Percentiles rank a stretch among this genome's conserved stretches.
Evolutionary conservation across 257 asterid genomes (phyloP).

Genomic region (Buddleja alternifolia): DNA sequence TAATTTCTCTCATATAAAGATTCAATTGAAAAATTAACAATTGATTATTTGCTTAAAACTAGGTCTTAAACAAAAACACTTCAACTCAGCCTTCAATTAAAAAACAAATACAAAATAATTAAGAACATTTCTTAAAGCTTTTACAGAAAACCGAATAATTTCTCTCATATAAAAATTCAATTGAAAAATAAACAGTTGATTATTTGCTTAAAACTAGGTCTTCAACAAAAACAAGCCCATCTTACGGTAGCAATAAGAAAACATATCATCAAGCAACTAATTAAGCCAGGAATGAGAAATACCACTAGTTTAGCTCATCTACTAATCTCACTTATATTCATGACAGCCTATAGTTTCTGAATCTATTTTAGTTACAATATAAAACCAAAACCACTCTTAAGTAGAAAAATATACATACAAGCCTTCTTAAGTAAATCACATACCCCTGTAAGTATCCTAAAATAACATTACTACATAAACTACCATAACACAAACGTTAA

Average conservation of each 20-base stretch:
- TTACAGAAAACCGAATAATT: not conserved
- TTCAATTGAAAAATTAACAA: no score
- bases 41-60: no score
- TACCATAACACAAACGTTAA: not conserved
- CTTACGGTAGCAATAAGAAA: no score
- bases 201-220: no score
- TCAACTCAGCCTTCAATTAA: conserved; percentile 66
- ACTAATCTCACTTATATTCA: not conserved
- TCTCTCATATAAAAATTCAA: not conserved
- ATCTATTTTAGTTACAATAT: not conserved
- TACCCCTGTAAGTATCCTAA: not conserved
- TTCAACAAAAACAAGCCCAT: not conserved
- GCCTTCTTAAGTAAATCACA: not conserved
- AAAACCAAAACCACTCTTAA: not conserved
- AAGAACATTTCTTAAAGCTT: not conserved
- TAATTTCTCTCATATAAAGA: not conserved
- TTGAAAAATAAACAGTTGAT: not conserved
- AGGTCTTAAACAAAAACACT: no score
- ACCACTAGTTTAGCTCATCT: not conserved
- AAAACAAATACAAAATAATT: not conserved
- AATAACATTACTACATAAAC: not conserved
- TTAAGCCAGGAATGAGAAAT: not conserved
- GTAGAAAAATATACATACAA: no score
- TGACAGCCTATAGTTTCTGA: not conserved
- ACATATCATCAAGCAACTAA: not conserved